These are phyloP conservation scores for Prunus campanulata DNA, from an alignment of 306 rosid genomes.

Conservation along the genomic window DNA sequence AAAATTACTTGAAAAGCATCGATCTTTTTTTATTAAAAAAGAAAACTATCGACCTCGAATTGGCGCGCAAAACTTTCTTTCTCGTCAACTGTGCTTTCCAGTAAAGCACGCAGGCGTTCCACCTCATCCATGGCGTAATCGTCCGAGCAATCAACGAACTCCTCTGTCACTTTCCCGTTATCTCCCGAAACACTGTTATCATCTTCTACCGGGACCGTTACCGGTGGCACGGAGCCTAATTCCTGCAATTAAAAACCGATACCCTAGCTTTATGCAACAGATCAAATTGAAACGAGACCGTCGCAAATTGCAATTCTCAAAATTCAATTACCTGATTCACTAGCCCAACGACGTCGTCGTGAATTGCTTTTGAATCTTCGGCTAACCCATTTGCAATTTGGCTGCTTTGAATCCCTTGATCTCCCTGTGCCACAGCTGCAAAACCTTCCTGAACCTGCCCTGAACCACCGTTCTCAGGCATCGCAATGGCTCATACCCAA, in stretches of 20 bases:
- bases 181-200: constrained; percentile 29
- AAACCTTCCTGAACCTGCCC: constrained; percentile 24
- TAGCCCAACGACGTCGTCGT: constrained; percentile 10
- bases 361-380: constrained; percentile 3
- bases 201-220: not conserved
- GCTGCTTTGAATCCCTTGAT: constrained; percentile 17
- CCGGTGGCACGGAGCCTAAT: not conserved
- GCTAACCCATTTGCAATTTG: constrained; percentile 23
- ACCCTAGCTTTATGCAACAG: not conserved
- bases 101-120: constrained; percentile 34
- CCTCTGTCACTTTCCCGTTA: constrained; percentile 49
- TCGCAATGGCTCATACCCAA: constrained; percentile 38
- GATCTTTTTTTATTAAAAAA: not conserved
- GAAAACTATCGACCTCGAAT: constrained; percentile 39
- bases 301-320: not conserved
- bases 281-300: not conserved
- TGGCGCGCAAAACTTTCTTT: constrained; percentile 39
- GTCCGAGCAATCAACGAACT: constrained; percentile 91
- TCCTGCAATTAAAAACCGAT: constrained; percentile 11
- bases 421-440: constrained; percentile 21
- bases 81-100: constrained; percentile 36
- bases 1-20: not conserved
- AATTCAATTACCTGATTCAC: constrained; percentile 35
- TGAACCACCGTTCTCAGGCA: constrained; percentile 55
- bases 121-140: constrained; percentile 44